These are phyloP conservation scores for Pyricularia sp. DNA, from an alignment of 2,329 filamentous ascomycete genomes.

Conservation along the genomic window DNA sequence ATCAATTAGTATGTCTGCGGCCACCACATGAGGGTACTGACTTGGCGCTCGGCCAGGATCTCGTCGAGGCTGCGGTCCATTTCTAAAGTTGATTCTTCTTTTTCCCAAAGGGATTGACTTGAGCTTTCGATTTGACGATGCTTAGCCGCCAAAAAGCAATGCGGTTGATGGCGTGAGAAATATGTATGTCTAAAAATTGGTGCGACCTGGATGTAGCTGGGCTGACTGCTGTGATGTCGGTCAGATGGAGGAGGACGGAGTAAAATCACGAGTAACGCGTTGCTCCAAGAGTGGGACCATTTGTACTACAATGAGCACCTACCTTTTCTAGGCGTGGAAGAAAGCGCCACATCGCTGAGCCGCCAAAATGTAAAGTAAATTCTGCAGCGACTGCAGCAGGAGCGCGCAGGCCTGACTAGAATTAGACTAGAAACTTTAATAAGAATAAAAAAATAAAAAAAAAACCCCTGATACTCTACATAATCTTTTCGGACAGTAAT, in stretches of 20 bases:
- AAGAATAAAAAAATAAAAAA: not conserved
- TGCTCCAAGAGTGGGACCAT: not conserved
- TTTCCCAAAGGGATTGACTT: not conserved
- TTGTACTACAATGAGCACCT: not conserved
- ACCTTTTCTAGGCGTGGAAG: not conserved
- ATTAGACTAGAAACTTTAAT: no score
- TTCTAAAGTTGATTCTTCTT: not conserved
- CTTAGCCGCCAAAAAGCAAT: not conserved
- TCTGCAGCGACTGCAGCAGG: not conserved
- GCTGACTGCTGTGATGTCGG: not conserved
- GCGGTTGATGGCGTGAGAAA: not conserved
- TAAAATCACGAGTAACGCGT: not conserved
- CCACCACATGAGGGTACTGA: conserved; percentile 7
- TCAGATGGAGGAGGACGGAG: not conserved
- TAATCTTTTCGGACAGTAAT: not conserved
- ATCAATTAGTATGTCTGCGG: conserved; percentile 3
- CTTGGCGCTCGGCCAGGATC: conserved; percentile 35
- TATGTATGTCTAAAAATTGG: not conserved
- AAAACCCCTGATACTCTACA: not conserved
- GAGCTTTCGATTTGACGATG: not conserved
- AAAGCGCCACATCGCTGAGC: not conserved
- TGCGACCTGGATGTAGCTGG: not conserved
- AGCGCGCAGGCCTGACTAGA: not conserved
- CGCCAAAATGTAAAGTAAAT: not conserved
- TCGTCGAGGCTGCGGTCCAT: conserved; percentile 45